Conservation (phyloP, 2,329 filamentous ascomycete species). For the Diaporthe sp. region DNA sequence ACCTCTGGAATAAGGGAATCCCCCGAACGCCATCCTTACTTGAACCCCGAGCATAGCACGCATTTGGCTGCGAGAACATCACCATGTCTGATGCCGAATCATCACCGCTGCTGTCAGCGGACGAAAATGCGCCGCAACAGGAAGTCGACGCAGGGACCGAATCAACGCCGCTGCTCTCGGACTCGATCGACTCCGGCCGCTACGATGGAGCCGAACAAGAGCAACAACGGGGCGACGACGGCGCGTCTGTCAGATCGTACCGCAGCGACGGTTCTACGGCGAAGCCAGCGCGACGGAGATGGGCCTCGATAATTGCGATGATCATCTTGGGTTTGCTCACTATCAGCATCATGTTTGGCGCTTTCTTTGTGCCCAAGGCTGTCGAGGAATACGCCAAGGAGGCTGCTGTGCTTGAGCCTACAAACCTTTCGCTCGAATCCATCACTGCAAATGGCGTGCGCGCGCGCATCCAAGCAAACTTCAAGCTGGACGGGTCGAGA, state of each 20-base stretch:
- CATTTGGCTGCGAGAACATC: conserved; percentile 6
- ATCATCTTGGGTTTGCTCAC: conserved; percentile 70
- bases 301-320: conserved; percentile 84
- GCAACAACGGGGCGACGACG: conserved; percentile 42
- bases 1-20: background rate
- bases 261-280: conserved; percentile 38
- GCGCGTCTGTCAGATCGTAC: conserved; percentile 45
- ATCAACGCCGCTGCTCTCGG: conserved; percentile 63
- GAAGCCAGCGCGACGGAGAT: conserved; percentile 64
- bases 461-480: conserved; percentile 83
- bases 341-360: conserved; percentile 77
- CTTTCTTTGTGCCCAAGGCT: conserved; percentile 82
- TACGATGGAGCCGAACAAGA: conserved; percentile 52
- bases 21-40: background rate
- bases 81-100: conserved; percentile 58
- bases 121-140: conserved; percentile 42
- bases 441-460: conserved; percentile 83
- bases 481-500: conserved; percentile 81
- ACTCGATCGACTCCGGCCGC: conserved; percentile 47
- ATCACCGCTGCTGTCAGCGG: conserved; percentile 55
- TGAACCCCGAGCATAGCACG: background rate
- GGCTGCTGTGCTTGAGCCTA: conserved; percentile 84
- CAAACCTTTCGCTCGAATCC: conserved; percentile 84
- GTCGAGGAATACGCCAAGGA: conserved; percentile 89
- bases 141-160: conserved; percentile 48